These are phyloP conservation scores for Rhipidocladum racemiflorum DNA, from an alignment of 176 grass and related monocot genomes.

Conservation along the genomic window DNA sequence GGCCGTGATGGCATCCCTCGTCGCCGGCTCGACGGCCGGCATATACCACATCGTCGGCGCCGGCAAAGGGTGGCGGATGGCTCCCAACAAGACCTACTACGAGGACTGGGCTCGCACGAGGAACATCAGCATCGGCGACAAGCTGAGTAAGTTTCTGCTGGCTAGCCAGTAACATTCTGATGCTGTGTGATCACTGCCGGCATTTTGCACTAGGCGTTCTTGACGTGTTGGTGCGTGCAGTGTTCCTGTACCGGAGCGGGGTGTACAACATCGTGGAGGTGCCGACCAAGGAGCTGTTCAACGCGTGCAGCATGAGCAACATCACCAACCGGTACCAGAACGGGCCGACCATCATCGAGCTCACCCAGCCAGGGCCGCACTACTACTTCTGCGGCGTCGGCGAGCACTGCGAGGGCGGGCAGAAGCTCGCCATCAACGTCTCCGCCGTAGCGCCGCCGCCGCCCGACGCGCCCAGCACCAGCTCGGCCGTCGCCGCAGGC, in stretches of 20 bases:
- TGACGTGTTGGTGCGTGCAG: conserved; percentile 18
- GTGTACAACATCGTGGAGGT: conserved; percentile 82
- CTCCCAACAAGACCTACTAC: conserved; percentile 71
- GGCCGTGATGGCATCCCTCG: conserved; percentile 42
- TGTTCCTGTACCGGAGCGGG: conserved; percentile 73
- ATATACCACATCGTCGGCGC: conserved; percentile 83
- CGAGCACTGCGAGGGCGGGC: conserved; percentile 74
- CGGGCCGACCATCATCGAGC: conserved; percentile 66
- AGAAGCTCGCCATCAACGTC: conserved; percentile 74
- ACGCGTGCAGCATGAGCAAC: conserved; percentile 50
- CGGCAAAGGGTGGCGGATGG: conserved; percentile 71
- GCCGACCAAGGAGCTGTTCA: conserved; percentile 56
- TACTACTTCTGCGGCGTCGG: conserved; percentile 84
- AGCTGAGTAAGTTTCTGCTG: conserved; percentile 42
- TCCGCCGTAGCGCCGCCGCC: conserved; percentile 1
- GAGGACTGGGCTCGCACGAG: conserved; percentile 53
- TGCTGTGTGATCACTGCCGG: too few species aligned
- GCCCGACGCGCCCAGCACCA: not conserved
- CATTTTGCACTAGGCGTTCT: not conserved
- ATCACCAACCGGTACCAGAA: conserved; percentile 54
- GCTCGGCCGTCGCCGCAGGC: not conserved
- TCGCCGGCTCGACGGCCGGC: conserved; percentile 43
- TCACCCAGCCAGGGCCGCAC: conserved; percentile 46
- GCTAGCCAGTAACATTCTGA: not conserved
- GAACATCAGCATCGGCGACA: conserved; percentile 66